Base-by-base conservation (phyloP, 257 asterid species). In the Verbascum thapsus region DNA sequence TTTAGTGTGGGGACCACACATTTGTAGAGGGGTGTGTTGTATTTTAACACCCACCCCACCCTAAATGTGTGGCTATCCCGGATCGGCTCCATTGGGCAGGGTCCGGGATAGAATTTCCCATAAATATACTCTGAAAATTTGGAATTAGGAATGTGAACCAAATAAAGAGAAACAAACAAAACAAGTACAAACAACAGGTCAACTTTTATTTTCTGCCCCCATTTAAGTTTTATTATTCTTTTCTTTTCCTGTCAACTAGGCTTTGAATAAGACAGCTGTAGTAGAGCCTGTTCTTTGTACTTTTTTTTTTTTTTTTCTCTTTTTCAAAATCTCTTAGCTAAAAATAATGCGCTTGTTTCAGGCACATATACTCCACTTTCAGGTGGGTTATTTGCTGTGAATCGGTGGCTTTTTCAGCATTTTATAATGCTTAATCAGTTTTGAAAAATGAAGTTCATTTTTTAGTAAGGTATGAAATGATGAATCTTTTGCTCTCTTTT, bases 231-330 rank as follows among this genome's bases (percentile, higher is more conserved):
- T 22, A 37, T 59, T 67, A 44, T 53, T 66, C 43, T 63, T 53
- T 68, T 58, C 58, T 35, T 37, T 51, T 19, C 20, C 10, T 53
- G 39, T 72, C 72, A 30, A 61, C 51, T 43, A 10, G 44, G 65
- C 74, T 68, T 74, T 69, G 72, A 70, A 62, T 61, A 34, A 61
- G 76, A 63, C 76, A 75, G 73, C 76, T 62, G 77, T 62, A 39
- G 64, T 38, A 63, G 72, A 63, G 69, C 57, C 73, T 71, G 77
- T 42, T 57, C 43, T 56, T 58, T 39, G 61, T 55, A 45, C 66
- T 38, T 32, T 39, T n/a, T 54, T 54, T 54, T 5, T 26, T 1
- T 26, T 26, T 26, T 5, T 26, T 35, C 69, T 52, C 70, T 52
- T 49, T 63, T 35, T 37, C 64, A 47, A 30, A 58, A 51, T 63